These are phyloP conservation scores for Tuctoria greenei DNA, from an alignment of 176 grass and related monocot genomes.

Conservation along the genomic window DNA sequence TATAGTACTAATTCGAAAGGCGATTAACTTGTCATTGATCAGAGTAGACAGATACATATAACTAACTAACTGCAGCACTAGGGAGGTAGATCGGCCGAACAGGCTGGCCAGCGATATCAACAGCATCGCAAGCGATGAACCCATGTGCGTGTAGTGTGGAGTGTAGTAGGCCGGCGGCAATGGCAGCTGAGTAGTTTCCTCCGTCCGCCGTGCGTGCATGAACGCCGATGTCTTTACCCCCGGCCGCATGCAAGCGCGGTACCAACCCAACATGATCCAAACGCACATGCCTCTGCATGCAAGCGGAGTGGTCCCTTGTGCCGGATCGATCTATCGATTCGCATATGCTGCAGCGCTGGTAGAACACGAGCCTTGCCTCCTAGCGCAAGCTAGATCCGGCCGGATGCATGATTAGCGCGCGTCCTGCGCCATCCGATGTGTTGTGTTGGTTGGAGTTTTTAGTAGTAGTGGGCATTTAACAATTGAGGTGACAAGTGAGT, in stretches of 20 bases:
- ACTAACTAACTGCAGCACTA: neutral
- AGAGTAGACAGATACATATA: neutral
- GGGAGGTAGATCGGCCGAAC: conserved; percentile 11
- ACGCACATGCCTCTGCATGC: conserved; percentile 38
- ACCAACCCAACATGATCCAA: conserved; percentile 44
- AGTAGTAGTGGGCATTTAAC: conserved; percentile 25
- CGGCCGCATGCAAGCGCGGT: neutral
- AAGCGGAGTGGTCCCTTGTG: neutral
- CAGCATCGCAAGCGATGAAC: conserved; percentile 18
- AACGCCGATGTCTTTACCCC: conserved; percentile 25
- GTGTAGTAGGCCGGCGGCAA: neutral
- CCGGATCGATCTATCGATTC: neutral
- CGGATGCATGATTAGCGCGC: neutral
- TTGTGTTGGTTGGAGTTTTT: neutral
- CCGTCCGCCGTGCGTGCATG: conserved; percentile 27
- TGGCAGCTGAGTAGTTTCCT: neutral
- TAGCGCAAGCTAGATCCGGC: neutral
- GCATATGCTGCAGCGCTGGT: neutral
- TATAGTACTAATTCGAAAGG: neutral
- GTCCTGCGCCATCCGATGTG: neutral
- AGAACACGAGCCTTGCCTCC: conserved; percentile 22
- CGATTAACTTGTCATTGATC: neutral
- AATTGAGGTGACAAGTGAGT: neutral
- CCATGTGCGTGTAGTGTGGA: conserved; percentile 21
- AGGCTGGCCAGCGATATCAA: conserved; percentile 21